Evolutionary conservation across 352 stramenopile genomes (phyloP), one percentile per base, ranked within the genome.

Genomic region (Phytophthora meadii): DNA sequence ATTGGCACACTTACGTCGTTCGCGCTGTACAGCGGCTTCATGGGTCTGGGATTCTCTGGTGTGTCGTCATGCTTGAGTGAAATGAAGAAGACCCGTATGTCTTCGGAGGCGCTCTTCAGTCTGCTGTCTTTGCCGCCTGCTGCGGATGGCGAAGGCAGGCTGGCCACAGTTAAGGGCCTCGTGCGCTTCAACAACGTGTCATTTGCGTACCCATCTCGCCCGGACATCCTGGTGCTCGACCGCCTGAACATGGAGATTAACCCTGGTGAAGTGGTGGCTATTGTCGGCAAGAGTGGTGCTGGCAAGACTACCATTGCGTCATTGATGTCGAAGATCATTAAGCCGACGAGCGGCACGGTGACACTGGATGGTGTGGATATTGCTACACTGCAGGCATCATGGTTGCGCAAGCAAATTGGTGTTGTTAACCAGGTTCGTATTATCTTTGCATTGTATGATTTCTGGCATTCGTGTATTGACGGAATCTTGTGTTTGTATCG

Each of bases 1-100:
- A 94, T 96, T 53, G 92, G 92, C 11, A 89, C 88, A 50, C 81
- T 98, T 36, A 97, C 90, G 40, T 96, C 89, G 3, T 98, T 98
- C 54, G 86, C 92, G 24, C 61, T 97, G 3, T 98, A 98, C 84
- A 97, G 82, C 46, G 89, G 89, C 15, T 95, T 97, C 54, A 95
- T 98, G 79, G 89, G 86, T 25, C 77, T 97, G 10, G 91, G 90
- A 5, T 97, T 97, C 71, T 96, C 89, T 14, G 81, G 84, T 0
- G 70, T 98, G 10, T 93, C 89, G 27, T 96, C 88, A 8, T 95
- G 86, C 64, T 74, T 93, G 36, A 79, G 88, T 17, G 86, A 97
- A 45, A 75, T 95, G 40, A 87, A 80, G 55, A 87, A 88, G 42
- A 84, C 82, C 11, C 84, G 85, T 41, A 83, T 90, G 57, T 89